Evolutionary conservation across 768 basidiomycete genomes (phyloP), one percentile per base, ranked within the genome.

Genomic region (Lentinus tigrinus): DNA sequence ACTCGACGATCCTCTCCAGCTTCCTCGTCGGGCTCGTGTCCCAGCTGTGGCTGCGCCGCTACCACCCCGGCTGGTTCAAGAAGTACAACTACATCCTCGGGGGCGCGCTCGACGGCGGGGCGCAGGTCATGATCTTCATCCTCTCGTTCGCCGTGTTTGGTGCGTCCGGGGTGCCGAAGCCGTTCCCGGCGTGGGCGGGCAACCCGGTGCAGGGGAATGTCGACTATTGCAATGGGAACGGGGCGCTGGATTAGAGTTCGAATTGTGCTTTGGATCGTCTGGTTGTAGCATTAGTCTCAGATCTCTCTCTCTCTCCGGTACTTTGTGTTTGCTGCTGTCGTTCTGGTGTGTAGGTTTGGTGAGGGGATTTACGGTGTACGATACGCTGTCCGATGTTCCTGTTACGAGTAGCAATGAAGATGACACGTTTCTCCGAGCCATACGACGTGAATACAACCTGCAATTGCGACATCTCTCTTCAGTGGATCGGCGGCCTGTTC

Each of bases 61-160:
- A 80, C 58, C 74, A 84, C 56, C 84, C 88, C 1, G 78, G 78
- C 14, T 90, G 86, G 87, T 89, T 85, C 70, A 79, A 81, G 65
- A 75, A 76, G 63, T 85, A 85, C 68, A 87, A 88, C 66, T 87
- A 85, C 65, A 81, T 87, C 38, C 70, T 88, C 3, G 65, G 84
- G 27, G 88, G 85, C 40, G 87, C 82, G 7, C 72, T 86, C 36
- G 85, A 86, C 64, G 85, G 85, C 26, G 85, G 86, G 9, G 81
- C 83, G 16, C 85, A 87, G 66, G 77, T 85, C 48, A 85, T 85
- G 81, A 77, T 83, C 28, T 84, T 85, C 65, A 74, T 87, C 38
- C 73, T 85, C 4, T 83, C 84, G 0, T 87, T 87, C 67, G 83
- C 84, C 2, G 83, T 86, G 23, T 85, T 83, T 62, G 85, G 86